phyloP scores from a whole-genome alignment of 441 rosid genomes.

The Corymbia citriodora region DNA sequence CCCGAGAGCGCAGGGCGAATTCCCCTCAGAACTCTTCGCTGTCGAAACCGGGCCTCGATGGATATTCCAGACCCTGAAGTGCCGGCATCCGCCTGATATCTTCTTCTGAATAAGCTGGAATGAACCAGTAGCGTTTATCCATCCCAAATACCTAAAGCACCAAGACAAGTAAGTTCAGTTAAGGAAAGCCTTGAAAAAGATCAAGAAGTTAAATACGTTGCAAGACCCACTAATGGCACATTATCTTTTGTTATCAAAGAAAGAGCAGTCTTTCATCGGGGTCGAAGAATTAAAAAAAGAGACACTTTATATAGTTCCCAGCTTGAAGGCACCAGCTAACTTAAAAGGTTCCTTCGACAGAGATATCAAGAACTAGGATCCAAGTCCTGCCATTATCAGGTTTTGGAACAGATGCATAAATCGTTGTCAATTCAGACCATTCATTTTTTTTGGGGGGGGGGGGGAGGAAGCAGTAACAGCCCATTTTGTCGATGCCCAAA shows the following conservation, averaged over 20 bases:
- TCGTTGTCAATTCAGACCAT: background rate
- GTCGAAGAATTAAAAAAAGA: background rate
- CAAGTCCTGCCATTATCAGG: background rate
- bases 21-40: slow-evolving; percentile 49
- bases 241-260: background rate
- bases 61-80: slow-evolving; percentile 81
- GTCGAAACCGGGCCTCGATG: slow-evolving; percentile 66
- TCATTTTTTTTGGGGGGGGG: too few relatives aligned
- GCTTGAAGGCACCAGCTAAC: background rate
- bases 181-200: background rate
- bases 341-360: background rate
- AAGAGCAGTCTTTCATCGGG: background rate
- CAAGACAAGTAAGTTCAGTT: background rate
- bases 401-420: background rate
- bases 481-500: background rate
- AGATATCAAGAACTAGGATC: background rate
- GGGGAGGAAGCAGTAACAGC: background rate
- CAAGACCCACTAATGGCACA: background rate
- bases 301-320: background rate
- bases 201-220: background rate
- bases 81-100: slow-evolving; percentile 66
- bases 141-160: slow-evolving; percentile 59
- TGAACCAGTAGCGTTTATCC: slow-evolving; percentile 61
- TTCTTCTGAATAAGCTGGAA: slow-evolving; percentile 76
- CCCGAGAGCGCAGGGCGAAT: background rate